Evolutionary conservation across 116 monocot species (phyloP).

Genomic region (Cymodocea nodosa): DNA sequence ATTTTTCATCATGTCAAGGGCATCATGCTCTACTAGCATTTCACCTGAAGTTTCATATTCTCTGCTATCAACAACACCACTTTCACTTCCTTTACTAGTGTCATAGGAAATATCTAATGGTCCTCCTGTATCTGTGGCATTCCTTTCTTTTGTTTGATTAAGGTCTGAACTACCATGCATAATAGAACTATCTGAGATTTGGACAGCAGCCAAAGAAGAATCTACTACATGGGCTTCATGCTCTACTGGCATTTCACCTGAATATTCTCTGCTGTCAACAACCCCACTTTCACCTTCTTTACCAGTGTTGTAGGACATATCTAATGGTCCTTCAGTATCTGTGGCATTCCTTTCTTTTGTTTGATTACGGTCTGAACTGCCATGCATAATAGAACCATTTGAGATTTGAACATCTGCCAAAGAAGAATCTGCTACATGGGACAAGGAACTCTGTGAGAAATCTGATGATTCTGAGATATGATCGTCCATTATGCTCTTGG

Average conservation of each 20-base stretch:
- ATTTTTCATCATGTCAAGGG: not conserved
- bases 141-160: not conserved
- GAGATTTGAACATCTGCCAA: conserved; percentile 4
- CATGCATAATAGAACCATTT: conserved; percentile 7
- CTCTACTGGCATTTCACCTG: conserved; percentile 1
- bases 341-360: conserved; percentile 2
- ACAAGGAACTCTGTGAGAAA: conserved; percentile 3
- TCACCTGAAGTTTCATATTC: conserved; percentile 6
- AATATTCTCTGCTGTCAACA: not conserved
- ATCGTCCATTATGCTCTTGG: conserved; percentile 4
- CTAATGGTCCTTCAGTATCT: conserved; percentile 5
- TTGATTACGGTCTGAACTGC: conserved; percentile 4
- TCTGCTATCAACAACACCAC: not conserved
- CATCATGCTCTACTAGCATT: not conserved
- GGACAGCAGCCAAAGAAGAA: conserved; percentile 1
- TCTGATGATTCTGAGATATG: not conserved
- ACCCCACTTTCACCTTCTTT: not conserved
- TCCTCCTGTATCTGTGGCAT: not conserved
- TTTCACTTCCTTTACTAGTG: not conserved
- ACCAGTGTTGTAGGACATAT: not conserved
- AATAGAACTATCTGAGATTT: conserved; percentile 7
- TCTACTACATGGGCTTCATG: not conserved
- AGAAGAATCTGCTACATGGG: conserved; percentile 2
- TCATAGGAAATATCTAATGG: conserved; percentile 1
- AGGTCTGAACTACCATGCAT: conserved; percentile 6